A percentile compares a stretch with the other conserved stretches of the same genome.
phyloP scores from a whole-genome alignment of 805 yeast species.

The Isabelozyma rhagii region DNA sequence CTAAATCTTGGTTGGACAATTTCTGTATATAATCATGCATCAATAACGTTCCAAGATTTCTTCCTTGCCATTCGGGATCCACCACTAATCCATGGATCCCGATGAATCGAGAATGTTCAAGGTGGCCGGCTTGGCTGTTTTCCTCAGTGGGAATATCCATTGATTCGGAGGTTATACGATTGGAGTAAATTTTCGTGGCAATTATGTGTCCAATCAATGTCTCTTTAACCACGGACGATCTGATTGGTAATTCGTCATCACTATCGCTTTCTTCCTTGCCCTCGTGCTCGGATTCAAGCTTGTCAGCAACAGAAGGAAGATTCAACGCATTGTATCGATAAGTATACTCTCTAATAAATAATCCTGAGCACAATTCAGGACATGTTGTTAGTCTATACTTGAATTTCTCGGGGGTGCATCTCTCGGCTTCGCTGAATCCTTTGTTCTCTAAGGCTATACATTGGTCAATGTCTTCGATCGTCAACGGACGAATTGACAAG shows the following conservation, averaged over 20 bases:
- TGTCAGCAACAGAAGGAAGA: constrained; percentile 38
- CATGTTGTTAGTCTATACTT: constrained; percentile 72
- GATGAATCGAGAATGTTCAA: constrained; percentile 67
- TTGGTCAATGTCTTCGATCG: constrained; percentile 67
- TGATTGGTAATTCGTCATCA: constrained; percentile 40
- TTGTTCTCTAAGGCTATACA: constrained; percentile 57
- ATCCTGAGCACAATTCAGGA: constrained; percentile 88
- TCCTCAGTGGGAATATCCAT: constrained; percentile 56
- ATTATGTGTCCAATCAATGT: constrained; percentile 75
- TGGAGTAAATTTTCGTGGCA: constrained; percentile 64
- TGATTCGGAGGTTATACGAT: constrained; percentile 50
- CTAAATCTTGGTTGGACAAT: constrained; percentile 81
- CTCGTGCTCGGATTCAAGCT: constrained; percentile 24
- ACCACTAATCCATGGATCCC: constrained; percentile 84
- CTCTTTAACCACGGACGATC: constrained; percentile 53
- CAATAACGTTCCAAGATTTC: constrained; percentile 77
- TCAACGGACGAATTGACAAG: constrained; percentile 66
- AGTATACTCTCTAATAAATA: constrained; percentile 70
- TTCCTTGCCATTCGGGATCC: constrained; percentile 73
- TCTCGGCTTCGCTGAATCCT: constrained; percentile 70
- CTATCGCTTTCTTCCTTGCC: constrained; percentile 20
- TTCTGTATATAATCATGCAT: constrained; percentile 90
- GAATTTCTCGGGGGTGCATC: constrained; percentile 60
- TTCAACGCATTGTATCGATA: constrained; percentile 41
- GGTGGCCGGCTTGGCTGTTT: constrained; percentile 53